Percentiles rank a stretch among this genome's conserved stretches.
These are phyloP conservation scores for Kwoniella dendrophila DNA, from an alignment of 768 basidiomycete genomes.

Conservation along the genomic window DNA sequence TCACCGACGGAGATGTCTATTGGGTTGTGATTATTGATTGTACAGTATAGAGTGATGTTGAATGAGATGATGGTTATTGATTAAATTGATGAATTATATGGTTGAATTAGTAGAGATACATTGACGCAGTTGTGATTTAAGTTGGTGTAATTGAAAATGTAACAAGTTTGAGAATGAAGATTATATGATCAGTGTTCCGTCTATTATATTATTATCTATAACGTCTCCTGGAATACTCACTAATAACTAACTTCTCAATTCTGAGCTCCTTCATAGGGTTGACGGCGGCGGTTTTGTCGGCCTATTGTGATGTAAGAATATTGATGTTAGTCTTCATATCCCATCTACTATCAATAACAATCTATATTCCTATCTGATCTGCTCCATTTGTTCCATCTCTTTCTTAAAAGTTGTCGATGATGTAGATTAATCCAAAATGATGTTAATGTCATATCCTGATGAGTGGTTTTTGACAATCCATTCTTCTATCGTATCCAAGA, in stretches of 20 bases:
- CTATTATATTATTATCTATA: neutral
- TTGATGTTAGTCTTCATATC: constrained; percentile 10
- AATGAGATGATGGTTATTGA: neutral
- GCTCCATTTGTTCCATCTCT: no score
- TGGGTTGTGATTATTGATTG: no score
- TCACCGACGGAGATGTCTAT: constrained; percentile 99
- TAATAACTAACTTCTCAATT: constrained; percentile 99
- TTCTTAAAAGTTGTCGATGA: no score
- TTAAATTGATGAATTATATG: neutral
- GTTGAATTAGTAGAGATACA: neutral
- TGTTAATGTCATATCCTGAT: no score
- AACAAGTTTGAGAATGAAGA: neutral
- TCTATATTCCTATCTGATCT: neutral
- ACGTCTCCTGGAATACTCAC: constrained; percentile 63
- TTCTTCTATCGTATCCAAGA: no score
- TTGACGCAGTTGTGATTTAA: neutral
- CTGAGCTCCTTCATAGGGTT: constrained; percentile 96
- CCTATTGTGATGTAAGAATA: constrained; percentile 33
- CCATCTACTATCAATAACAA: neutral
- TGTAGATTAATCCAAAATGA: no score
- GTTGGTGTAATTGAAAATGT: no score
- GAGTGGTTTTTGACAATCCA: no score
- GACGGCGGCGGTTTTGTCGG: constrained; percentile 57
- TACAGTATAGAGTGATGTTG: neutral
- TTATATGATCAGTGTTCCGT: neutral